Base-by-base conservation (phyloP, 139 green algal species). In the Ettlia oleoabundans region DNA sequence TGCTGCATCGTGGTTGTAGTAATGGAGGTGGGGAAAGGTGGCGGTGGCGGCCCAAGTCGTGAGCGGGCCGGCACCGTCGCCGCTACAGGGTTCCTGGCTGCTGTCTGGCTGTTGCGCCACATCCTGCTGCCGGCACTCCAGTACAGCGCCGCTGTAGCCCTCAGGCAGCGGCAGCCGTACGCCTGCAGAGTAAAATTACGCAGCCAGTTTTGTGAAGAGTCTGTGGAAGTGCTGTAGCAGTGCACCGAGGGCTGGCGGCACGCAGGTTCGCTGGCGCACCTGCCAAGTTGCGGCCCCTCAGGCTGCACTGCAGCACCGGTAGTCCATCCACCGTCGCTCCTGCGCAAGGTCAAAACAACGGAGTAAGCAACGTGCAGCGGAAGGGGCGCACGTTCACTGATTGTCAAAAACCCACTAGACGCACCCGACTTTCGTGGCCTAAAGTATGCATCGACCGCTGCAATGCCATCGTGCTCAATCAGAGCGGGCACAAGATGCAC, bases 1-100 rank as follows among this genome's bases (percentile, higher is more conserved):
- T 6, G 63, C 74, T 2, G 40, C 33, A 42, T 90, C 86, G 52
- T 90, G 86, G 40, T 90, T 87, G 66, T 72, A 90, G 24, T 85
- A 64, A 1, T 69, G 74, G 2, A 89, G 26, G 28, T 63, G 8
- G 28, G 38, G 2, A 40, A 90, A 87, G 24, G 30, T 81, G 22
- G 37, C 58, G 4, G 32, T 38, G 22, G 71, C 58, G 4, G 51
- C 35, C 82, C 82, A 90, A 47, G 4, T 66, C 52, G 32, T 28
- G 32, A 43, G 41, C 18, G 63, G 2, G 38, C 53, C 21, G 81
- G 3, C 51, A 15, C 30, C 10, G 30, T 30, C 30, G 30, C 51
- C 24, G 8, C 37, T 5, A 37, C 35, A 5, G n/a, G n/a, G n/a
- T n/a, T 51, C 61, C 58, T 67, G 26, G 58, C 58, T 67, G 51